Base-by-base conservation (phyloP, 2,329 filamentous ascomycete species). In the Gyromitra esculenta region DNA sequence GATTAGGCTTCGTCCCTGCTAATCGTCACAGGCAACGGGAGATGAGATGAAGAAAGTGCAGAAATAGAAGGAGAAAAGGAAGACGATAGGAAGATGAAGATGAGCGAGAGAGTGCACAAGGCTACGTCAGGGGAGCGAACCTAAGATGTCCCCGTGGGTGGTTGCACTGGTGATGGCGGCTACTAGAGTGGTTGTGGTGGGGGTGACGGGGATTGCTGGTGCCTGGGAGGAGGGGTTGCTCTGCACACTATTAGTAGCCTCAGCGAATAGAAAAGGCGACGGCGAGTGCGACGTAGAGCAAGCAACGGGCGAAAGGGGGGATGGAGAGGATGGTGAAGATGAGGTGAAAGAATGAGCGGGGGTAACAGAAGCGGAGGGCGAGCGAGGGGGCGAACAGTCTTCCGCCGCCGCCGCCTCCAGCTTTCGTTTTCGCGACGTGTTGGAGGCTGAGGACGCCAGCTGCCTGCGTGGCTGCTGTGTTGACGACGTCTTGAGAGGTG, bases 401-500 rank as follows among this genome's bases (percentile, higher is more conserved):
- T 75, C 70, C 64, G 63, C 74, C 65, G 74, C 64, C 63, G 57
- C 75, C 65, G 50, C 70, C 71, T 75, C 75, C 41, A 74, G 75
- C 71, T 77, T 77, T 77, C 75, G 75, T 77, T 77, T 77, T 67
- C 56, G 71, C 71, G 75, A 74, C 70, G 71, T 77, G 75, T 63
- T 77, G 75, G 75, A 77, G 75, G 75, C 75, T 77, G 75, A 77
- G 67, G 75, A 75, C 43, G 72, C 72, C 75, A 77, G 71, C 71
- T 77, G 75, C 75, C 75, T 69, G 72, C 75, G 70, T 74, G 71
- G 75, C 59, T 77, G 71, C 75, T 77, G 64, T 63, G 74, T 67
- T 57, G 71, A 75, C 64, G 71, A 77, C 75, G 75, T 77, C 45
- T 77, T 77, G 75, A 70, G 52, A 71, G 52, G 56, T 43, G 31